These are phyloP conservation scores for Linum tenue DNA, from an alignment of 345 rosid genomes.

Conservation along the genomic window DNA sequence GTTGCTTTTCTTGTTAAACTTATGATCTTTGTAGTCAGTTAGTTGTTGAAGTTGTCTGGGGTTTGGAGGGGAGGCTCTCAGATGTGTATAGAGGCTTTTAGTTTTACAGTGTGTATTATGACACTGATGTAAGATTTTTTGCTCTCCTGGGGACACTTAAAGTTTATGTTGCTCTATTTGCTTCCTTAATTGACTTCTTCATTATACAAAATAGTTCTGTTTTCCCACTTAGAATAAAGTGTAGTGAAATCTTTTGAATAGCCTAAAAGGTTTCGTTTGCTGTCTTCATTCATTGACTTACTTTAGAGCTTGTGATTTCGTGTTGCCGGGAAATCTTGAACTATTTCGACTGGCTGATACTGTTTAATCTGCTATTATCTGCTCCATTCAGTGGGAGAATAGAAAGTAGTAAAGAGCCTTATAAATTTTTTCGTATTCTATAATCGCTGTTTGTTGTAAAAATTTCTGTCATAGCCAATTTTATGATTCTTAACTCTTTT, in stretches of 20 bases:
- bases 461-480: neutral
- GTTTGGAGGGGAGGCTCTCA: neutral
- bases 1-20: slow-evolving; percentile 1
- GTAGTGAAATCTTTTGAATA: neutral
- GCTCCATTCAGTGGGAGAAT: neutral
- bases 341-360: neutral
- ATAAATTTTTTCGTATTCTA: too few species aligned
- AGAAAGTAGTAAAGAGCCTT: neutral
- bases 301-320: neutral
- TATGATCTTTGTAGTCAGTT: neutral
- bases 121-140: too few species aligned
- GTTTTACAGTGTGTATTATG: too few species aligned
- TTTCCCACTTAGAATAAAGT: too few species aligned
- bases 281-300: neutral
- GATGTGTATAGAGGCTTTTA: neutral
- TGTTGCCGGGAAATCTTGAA: neutral
- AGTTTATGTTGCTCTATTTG: too few species aligned
- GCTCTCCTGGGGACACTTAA: too few species aligned
- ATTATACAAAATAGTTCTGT: too few species aligned
- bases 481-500: neutral
- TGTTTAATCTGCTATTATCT: slow-evolving; percentile 1
- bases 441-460: neutral
- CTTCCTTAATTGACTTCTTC: too few species aligned
- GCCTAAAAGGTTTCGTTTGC: neutral
- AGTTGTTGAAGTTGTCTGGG: neutral